These are phyloP conservation scores for Tricholoma sp. DNA, from an alignment of 768 basidiomycete species.

Conservation along the genomic window DNA sequence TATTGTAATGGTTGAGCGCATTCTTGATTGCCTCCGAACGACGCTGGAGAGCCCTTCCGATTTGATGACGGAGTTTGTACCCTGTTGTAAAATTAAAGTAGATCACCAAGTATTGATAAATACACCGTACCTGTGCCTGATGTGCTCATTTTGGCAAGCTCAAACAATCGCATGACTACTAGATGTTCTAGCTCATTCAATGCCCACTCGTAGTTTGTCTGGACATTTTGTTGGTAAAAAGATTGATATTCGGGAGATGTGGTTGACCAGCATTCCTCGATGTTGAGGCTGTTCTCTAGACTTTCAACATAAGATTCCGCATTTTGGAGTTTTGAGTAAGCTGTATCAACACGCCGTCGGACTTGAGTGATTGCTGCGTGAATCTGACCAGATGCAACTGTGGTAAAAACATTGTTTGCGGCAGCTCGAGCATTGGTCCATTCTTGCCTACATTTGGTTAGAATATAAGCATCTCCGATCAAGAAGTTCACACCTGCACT, in stretches of 20 bases:
- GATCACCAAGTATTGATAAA: background rate
- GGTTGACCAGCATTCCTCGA: background rate
- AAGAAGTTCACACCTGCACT: background rate
- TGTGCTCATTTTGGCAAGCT: slow-evolving; percentile 14
- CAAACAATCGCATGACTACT: slow-evolving; percentile 14
- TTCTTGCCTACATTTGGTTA: background rate
- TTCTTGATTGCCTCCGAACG: too few relatives aligned
- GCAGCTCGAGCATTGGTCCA: background rate
- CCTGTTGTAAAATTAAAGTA: slow-evolving; percentile 11
- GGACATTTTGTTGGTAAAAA: background rate
- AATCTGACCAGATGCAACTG: background rate
- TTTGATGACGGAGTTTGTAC: slow-evolving; percentile 23
- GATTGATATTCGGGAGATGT: background rate
- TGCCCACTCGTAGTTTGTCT: slow-evolving; percentile 6
- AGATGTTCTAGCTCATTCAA: slow-evolving; percentile 17
- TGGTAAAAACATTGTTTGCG: background rate
- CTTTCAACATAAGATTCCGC: background rate
- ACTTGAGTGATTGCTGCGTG: background rate
- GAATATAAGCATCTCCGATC: background rate
- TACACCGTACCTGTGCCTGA: slow-evolving; percentile 18
- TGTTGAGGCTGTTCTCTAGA: background rate
- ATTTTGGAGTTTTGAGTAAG: background rate
- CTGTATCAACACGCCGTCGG: background rate
- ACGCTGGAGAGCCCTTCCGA: slow-evolving; percentile 6
- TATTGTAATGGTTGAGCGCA: background rate